Evolutionary conservation across 768 basidiomycete species (phyloP).

Genomic region (Artomyces pyxidatus): DNA sequence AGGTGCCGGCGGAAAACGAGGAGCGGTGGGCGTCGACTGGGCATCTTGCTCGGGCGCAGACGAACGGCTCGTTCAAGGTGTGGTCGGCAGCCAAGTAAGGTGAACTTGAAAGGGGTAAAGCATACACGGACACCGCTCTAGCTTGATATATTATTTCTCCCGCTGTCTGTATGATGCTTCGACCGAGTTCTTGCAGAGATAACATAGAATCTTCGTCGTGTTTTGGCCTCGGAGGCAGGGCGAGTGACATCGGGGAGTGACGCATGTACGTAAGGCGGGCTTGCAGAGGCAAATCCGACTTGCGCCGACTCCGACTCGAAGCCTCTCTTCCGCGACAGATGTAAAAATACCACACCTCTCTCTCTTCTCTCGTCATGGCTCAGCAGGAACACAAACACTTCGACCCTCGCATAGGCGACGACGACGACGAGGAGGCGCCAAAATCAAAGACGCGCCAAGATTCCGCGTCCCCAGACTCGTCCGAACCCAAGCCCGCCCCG

Average conservation of each 20-base stretch:
- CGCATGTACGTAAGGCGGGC: too few relatives aligned
- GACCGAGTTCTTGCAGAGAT: too few relatives aligned
- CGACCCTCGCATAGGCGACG: constrained; percentile 24
- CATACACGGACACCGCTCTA: too few relatives aligned
- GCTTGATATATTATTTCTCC: too few relatives aligned
- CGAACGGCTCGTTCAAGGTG: constrained; percentile 31
- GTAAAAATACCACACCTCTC: too few relatives aligned
- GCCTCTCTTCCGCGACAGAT: too few relatives aligned
- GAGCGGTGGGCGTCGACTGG: constrained; percentile 25
- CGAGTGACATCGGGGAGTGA: too few relatives aligned
- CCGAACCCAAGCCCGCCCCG: background rate
- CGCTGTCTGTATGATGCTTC: too few relatives aligned
- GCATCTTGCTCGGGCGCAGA: constrained; percentile 24
- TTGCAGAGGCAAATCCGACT: too few relatives aligned
- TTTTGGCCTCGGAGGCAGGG: background rate
- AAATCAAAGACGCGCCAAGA: background rate
- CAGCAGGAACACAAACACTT: background rate
- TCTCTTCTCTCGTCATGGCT: background rate
- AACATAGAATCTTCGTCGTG: background rate
- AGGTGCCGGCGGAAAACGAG: constrained; percentile 13
- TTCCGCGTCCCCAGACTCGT: background rate
- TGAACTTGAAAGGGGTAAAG: too few relatives aligned
- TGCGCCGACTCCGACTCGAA: too few relatives aligned
- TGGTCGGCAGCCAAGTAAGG: constrained; percentile 2
- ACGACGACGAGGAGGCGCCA: constrained; percentile 2